A percentile compares a stretch with the other conserved stretches of the same genome.
Conservation (phyloP, 2,329 filamentous ascomycete genomes). For the Pseudocercospora macadamiae region DNA sequence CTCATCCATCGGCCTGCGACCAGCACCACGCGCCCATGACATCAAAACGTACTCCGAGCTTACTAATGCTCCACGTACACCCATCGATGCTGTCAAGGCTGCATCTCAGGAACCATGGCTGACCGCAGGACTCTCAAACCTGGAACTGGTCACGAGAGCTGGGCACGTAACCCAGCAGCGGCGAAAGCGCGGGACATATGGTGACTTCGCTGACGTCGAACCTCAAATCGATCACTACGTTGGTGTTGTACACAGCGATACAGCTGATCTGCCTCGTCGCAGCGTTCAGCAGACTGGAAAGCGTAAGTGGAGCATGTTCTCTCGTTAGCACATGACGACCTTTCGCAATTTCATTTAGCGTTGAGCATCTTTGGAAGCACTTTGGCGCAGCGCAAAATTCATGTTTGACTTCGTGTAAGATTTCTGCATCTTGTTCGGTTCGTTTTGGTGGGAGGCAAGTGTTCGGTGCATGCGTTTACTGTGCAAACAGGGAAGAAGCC, state of each 20-base stretch:
- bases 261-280: neutral
- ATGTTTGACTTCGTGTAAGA: too few relatives aligned
- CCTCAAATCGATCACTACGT: neutral
- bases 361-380: too few relatives aligned
- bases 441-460: too few relatives aligned
- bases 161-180: neutral
- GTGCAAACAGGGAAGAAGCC: too few relatives aligned
- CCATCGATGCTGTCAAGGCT: neutral
- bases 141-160: neutral
- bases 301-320: neutral
- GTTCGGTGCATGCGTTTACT: too few relatives aligned
- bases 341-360: too few relatives aligned
- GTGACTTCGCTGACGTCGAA: neutral
- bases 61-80: neutral
- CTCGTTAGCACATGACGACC: too few relatives aligned
- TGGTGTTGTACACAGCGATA: neutral
- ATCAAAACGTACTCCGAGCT: neutral
- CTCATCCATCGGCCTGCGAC: neutral
- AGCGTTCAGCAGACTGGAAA: neutral
- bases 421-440: too few relatives aligned
- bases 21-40: neutral
- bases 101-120: slow-evolving; percentile 2
- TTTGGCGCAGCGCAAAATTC: too few relatives aligned
- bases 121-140: neutral
- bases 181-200: neutral